Base-by-base conservation (phyloP, 805 yeast species). In the Metschnikowia cerradonensis region DNA sequence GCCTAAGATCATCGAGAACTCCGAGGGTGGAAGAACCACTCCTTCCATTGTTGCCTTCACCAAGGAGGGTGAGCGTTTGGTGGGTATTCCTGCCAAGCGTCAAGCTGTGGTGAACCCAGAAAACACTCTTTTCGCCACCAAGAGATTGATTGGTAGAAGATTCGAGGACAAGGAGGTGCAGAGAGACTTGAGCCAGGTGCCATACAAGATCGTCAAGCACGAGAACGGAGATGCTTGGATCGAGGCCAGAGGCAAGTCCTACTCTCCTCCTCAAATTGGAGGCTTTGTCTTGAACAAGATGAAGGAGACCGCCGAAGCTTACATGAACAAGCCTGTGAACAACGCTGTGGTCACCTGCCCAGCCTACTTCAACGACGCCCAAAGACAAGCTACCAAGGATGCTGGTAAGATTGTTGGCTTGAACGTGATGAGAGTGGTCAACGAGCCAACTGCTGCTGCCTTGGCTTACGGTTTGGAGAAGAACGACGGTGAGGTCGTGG, bases 401-500 rank as follows among this genome's bases (percentile, higher is more conserved):
- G 97, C 97, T 49, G 97, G 97, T 80, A 92, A 90, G 73, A 90
- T 90, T 76, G 96, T 90, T 61, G 97, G 97, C 54, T 79, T 90
- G 67, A 90, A 90, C 76, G 91, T 87, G 60, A 80, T 88, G 67
- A 83, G 95, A 75, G 95, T 87, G 58, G 94, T 87, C 58, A 87
- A 87, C 78, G 95, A 87, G 79, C 95, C 95, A 64, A 86, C 94
- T 57, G 94, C 94, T 57, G 94, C 97, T 58, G 96, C 97, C 57
- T 78, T 90, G 66, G 97, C 97, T 58, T 90, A 90, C 74, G 97
- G 97, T 77, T 79, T 90, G 66, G 96, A 90, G 77, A 87, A 86
- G 78, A 87, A 84, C 65, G 83, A 79, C 60, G 79, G 84, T 66
- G 85, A 84, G 75, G 86, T 87, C 56, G 96, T 90, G 63, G 97